A percentile compares a stretch with the other conserved stretches of the same genome.
phyloP scores from a whole-genome alignment of 345 rosid genomes.

The Gossypium turneri region DNA sequence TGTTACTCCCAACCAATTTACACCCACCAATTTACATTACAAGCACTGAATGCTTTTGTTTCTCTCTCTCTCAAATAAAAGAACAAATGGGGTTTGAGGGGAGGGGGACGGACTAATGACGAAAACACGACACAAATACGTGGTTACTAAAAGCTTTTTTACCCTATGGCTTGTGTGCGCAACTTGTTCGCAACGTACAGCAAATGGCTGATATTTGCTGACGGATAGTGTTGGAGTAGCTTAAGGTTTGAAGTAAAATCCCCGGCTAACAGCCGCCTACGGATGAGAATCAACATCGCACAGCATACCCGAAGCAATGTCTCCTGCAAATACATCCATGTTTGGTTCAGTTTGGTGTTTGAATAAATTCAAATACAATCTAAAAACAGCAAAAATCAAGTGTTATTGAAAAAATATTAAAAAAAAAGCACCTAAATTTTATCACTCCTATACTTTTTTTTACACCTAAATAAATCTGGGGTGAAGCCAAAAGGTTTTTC shows the following conservation, averaged over 20 bases:
- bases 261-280: constrained; percentile 83
- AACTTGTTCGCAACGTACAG: constrained; percentile 90
- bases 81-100: background rate
- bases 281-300: constrained; percentile 81
- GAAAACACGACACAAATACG: background rate
- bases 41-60: background rate
- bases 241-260: constrained; percentile 69
- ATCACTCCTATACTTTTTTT: background rate
- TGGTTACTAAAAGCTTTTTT: constrained; percentile 3
- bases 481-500: too few relatives aligned
- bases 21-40: constrained; percentile 22
- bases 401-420: background rate
- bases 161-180: constrained; percentile 39
- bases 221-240: constrained; percentile 63
- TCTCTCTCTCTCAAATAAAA: background rate
- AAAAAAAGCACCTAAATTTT: background rate
- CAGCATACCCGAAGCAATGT: constrained; percentile 89
- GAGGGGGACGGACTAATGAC: background rate
- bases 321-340: constrained; percentile 50
- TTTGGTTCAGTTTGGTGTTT: background rate
- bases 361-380: background rate
- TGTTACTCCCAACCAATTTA: background rate
- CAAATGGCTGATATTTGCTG: constrained; percentile 70
- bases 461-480: background rate
- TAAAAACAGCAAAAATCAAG: background rate